These are phyloP conservation scores for Persicaria tinctoria DNA, from an alignment of 148 eudicot genomes.

Conservation along the genomic window DNA sequence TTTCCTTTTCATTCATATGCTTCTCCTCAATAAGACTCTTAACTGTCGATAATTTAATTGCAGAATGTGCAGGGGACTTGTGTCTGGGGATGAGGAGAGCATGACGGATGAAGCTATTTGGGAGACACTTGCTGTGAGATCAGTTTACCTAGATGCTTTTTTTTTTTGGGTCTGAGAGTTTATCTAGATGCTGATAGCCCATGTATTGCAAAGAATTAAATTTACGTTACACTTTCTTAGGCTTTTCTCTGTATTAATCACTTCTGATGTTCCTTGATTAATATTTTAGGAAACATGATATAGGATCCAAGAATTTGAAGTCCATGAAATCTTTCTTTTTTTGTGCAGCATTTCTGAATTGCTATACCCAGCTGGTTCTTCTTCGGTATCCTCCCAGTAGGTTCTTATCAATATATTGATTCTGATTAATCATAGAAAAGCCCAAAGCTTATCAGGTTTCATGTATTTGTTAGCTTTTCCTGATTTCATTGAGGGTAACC, in stretches of 20 bases:
- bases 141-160: background rate
- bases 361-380: constrained; percentile 76
- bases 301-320: too few relatives aligned
- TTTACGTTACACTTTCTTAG: too few relatives aligned
- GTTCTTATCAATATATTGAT: too few relatives aligned
- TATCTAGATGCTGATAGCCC: background rate
- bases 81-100: constrained; percentile 93
- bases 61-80: constrained; percentile 94
- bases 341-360: constrained; percentile 75
- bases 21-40: constrained; percentile 1
- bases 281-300: too few relatives aligned
- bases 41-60: background rate
- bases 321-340: background rate
- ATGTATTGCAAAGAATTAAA: background rate
- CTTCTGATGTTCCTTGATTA: too few relatives aligned
- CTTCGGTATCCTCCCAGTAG: constrained; percentile 17
- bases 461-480: too few relatives aligned
- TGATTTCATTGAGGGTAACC: too few relatives aligned
- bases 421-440: too few relatives aligned
- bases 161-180: background rate
- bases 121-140: constrained; percentile 96
- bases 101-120: constrained; percentile 89
- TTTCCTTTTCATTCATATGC: background rate
- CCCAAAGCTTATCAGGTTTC: too few relatives aligned
- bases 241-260: too few relatives aligned